phyloP scores from a whole-genome alignment of 2,329 filamentous ascomycete genomes.

The Neofusicoccum parvum region DNA sequence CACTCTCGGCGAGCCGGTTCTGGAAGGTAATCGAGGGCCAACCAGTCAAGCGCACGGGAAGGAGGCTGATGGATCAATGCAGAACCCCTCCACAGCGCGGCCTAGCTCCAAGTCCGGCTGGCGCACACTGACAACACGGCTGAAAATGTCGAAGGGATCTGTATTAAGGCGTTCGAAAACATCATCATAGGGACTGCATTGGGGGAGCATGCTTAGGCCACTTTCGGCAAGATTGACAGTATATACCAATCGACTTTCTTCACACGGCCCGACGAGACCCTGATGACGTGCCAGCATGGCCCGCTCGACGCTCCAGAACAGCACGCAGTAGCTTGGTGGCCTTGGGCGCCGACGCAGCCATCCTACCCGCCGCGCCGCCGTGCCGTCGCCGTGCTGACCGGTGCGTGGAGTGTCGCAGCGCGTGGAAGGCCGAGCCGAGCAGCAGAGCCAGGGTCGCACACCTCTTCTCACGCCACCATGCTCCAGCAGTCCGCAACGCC shows the following conservation, averaged over 20 bases:
- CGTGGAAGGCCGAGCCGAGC: neutral
- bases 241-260: slow-evolving; percentile 1
- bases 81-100: neutral
- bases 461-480: slow-evolving; percentile 11
- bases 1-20: neutral
- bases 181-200: neutral
- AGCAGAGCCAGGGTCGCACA: neutral
- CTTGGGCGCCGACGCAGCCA: neutral
- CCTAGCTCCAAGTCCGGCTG: neutral
- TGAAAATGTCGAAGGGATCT: slow-evolving; percentile 7
- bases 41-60: neutral
- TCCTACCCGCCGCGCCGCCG: neutral
- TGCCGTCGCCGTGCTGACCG: neutral
- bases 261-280: too few relatives aligned
- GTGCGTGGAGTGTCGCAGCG: neutral
- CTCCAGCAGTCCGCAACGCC: neutral
- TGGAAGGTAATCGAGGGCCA: slow-evolving; percentile 10
- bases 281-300: too few relatives aligned
- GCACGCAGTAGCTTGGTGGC: neutral
- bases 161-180: neutral
- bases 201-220: neutral
- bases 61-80: slow-evolving; percentile 11
- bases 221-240: neutral
- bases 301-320: neutral
- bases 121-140: slow-evolving; percentile 7